phyloP scores from a whole-genome alignment of 177 flowering plant species.

The Vitis hybrid region DNA sequence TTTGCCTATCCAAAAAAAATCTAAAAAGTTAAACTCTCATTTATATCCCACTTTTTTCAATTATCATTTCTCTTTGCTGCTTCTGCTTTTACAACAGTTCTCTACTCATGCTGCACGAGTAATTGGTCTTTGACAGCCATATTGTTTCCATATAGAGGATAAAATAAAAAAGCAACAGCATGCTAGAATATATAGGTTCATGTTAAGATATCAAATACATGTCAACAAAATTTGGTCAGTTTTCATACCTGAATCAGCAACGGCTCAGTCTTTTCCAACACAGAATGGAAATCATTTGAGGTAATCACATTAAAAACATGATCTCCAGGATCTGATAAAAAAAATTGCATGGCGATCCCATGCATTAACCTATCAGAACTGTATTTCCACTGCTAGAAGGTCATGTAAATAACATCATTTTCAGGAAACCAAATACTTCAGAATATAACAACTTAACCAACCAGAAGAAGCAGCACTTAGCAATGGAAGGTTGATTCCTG shows the following conservation, averaged over 20 bases:
- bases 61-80: too few relatives aligned
- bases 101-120: too few relatives aligned
- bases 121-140: too few relatives aligned
- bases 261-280: constrained; percentile 35
- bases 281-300: constrained; percentile 40
- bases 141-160: not conserved
- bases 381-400: constrained; percentile 2
- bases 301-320: constrained; percentile 40
- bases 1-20: too few relatives aligned
- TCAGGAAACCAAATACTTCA: not conserved
- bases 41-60: too few relatives aligned
- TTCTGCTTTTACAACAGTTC: too few relatives aligned
- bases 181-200: not conserved
- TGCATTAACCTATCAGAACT: constrained; percentile 5
- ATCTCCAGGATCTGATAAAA: constrained; percentile 35
- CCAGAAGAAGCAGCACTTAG: constrained; percentile 49
- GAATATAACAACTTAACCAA: constrained; percentile 25
- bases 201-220: not conserved
- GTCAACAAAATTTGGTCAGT: not conserved
- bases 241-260: constrained; percentile 66
- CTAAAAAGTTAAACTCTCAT: too few relatives aligned
- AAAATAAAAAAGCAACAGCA: not conserved
- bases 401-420: not conserved
- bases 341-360: not conserved
- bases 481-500: constrained; percentile 55